Evolutionary conservation across 1,284 basidiomycete species (phyloP), one percentile per base, ranked within the genome.

Genomic region (Porodaedalea pini): DNA sequence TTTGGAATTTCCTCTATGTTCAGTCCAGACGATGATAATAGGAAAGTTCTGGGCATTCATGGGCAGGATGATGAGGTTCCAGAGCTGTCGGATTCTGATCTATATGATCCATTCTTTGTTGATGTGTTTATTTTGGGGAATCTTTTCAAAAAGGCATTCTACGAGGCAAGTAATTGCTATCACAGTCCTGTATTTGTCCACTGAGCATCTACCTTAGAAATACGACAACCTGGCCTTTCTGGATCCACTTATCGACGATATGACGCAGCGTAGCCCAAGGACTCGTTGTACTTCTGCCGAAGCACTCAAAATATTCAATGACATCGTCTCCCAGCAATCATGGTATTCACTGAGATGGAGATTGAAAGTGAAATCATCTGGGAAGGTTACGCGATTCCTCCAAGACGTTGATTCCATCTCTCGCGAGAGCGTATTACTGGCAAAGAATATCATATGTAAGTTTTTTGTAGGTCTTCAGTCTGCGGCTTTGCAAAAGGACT

Each of bases 1-100:
- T 71, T 69, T 36, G 67, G 66, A 0, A 56, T 71, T 1, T 67
- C 68, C 0, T 41, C 52, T 0, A 39, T 41, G 0, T 66, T 66
- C 31, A 21, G 13, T 13, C 15, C 19, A 2, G 31, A 13, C 36
- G 31, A n/a, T n/a, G n/a, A 51, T n/a, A 5, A 10, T 8, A 4
- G 25, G n/a, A n/a, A 11, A 17, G 56, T 57, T 17, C 27, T 25
- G 13, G 56, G 56, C 13, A 41, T 31, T 15, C 19, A 27, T 25
- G 55, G 56, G 11, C 39, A 41, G 29, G 49, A 51, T 44, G n/a
- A 44, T 10, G 40, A 32, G 8, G 49, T 57, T 23, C 56, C 56
- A 40, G 49, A 57, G 21, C 19, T 57, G 13, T 52, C 50, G 5
- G 43, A 44, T 21, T 32, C 10, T 4, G 11, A 19, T 10, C 48